phyloP scores from a whole-genome alignment of 768 basidiomycete species.

The Amanita pallidorosea region DNA sequence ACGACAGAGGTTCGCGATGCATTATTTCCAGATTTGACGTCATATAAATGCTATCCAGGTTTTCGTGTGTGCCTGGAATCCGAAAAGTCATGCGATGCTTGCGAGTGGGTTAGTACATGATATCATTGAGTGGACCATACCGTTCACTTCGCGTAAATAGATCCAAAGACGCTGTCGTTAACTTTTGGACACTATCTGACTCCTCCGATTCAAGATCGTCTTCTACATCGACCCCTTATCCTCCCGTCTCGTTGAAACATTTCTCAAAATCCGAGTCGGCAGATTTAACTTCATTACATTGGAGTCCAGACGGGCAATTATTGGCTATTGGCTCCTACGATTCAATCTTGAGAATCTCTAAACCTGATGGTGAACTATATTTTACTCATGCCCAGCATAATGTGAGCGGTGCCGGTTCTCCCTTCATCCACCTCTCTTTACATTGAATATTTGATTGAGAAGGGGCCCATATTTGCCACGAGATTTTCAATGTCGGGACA shows the following conservation, averaged over 20 bases:
- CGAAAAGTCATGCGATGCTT: conserved; percentile 42
- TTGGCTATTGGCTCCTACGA: conserved; percentile 77
- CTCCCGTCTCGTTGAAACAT: conserved; percentile 37
- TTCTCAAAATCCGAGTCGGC: conserved; percentile 34
- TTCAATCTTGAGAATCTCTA: conserved; percentile 56
- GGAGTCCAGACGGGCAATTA: conserved; percentile 64
- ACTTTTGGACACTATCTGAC: conserved; percentile 59
- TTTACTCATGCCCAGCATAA: conserved; percentile 54
- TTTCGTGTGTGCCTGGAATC: conserved; percentile 77
- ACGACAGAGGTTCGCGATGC: conserved; percentile 38
- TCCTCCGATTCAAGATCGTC: conserved; percentile 19
- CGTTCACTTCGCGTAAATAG: conserved; percentile 22
- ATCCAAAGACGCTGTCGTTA: conserved; percentile 67
- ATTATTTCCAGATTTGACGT: neutral
- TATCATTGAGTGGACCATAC: conserved; percentile 4
- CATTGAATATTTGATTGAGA: conserved; percentile 23
- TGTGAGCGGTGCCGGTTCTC: conserved; percentile 28
- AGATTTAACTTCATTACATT: conserved; percentile 70
- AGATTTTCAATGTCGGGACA: conserved; percentile 66
- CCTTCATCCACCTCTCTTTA: conserved; percentile 9
- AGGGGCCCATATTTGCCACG: conserved; percentile 76
- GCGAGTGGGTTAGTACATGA: conserved; percentile 55
- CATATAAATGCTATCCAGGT: conserved; percentile 33
- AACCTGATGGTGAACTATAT: conserved; percentile 48
- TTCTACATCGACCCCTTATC: conserved; percentile 20